A percentile compares a stretch with the other conserved stretches of the same genome.
Evolutionary conservation across 495 filamentous ascomycete species (phyloP).

Genomic region (Chaetomium fimeti): DNA sequence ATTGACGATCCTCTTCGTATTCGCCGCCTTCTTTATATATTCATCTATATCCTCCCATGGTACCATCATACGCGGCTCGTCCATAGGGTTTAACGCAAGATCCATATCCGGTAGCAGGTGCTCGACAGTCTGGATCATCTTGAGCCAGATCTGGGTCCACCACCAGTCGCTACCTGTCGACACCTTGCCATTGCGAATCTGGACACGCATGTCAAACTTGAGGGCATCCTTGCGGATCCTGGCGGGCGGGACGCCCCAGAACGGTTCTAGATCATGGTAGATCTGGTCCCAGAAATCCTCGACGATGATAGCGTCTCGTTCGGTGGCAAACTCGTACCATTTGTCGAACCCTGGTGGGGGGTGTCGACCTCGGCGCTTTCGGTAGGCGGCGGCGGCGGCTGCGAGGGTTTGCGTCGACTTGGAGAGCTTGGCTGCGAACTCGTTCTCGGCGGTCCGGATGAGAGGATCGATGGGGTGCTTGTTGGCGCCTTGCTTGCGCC

Average conservation of each 20-base stretch:
- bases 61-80: constrained; percentile 65
- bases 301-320: constrained; percentile 58
- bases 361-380: constrained; percentile 62
- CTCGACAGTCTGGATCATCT: constrained; percentile 57
- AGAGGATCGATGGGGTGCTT: constrained; percentile 50
- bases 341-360: constrained; percentile 70
- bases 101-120: constrained; percentile 69
- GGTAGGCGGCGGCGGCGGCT: constrained; percentile 61
- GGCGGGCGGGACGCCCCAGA: constrained; percentile 62
- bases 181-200: constrained; percentile 57
- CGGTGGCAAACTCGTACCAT: constrained; percentile 66
- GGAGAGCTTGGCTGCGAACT: constrained; percentile 41
- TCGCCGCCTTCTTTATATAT: constrained; percentile 54
- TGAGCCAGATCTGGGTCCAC: constrained; percentile 61
- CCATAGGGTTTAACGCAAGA: constrained; percentile 65
- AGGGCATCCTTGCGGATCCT: constrained; percentile 55
- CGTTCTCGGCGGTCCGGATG: constrained; percentile 44
- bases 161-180: constrained; percentile 57
- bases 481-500: neutral
- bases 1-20: constrained; percentile 44
- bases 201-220: constrained; percentile 58
- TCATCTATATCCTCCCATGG: constrained; percentile 65
- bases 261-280: constrained; percentile 66
- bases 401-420: constrained; percentile 53
- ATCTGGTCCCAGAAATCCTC: constrained; percentile 74